These are phyloP conservation scores for Backusella psychrophila DNA, from an alignment of 192 early-diverging fungal species.

Conservation along the genomic window DNA sequence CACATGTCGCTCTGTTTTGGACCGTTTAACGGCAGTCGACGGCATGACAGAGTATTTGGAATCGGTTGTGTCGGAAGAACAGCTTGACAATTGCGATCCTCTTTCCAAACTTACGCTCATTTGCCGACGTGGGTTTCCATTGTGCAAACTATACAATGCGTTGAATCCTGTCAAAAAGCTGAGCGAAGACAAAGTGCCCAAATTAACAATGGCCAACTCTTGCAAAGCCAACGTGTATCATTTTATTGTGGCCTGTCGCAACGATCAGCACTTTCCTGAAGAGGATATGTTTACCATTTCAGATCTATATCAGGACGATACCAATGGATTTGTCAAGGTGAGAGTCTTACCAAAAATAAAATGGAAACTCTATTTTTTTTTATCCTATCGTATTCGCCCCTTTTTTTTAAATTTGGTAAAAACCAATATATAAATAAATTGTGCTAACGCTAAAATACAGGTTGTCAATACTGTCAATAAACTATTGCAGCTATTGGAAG, in stretches of 20 bases:
- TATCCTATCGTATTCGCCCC: not conserved
- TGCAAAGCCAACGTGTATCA: constrained; percentile 85
- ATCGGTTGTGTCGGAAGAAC: not conserved
- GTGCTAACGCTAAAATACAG: constrained; percentile 32
- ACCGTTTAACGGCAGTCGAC: constrained; percentile 68
- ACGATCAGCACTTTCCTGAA: constrained; percentile 68
- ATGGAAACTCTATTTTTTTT: not conserved
- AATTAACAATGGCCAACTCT: constrained; percentile 57
- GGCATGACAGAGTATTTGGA: constrained; percentile 63
- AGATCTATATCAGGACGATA: constrained; percentile 92
- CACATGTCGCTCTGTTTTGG: constrained; percentile 63
- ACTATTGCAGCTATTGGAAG: constrained; percentile 77
- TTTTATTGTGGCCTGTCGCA: constrained; percentile 85
- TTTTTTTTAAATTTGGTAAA: constrained; percentile 42
- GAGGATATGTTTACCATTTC: constrained; percentile 84
- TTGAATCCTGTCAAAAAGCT: constrained; percentile 59
- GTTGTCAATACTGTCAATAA: constrained; percentile 81
- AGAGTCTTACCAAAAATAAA: not conserved
- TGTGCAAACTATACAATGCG: constrained; percentile 73
- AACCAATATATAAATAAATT: constrained; percentile 43
- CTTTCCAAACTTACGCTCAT: constrained; percentile 70
- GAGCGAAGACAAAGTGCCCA: constrained; percentile 44
- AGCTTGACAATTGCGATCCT: constrained; percentile 42
- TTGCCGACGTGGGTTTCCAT: constrained; percentile 68
- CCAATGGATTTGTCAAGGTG: constrained; percentile 96